These are phyloP conservation scores for Hura crepitans DNA, from an alignment of 441 rosid genomes.

Conservation along the genomic window DNA sequence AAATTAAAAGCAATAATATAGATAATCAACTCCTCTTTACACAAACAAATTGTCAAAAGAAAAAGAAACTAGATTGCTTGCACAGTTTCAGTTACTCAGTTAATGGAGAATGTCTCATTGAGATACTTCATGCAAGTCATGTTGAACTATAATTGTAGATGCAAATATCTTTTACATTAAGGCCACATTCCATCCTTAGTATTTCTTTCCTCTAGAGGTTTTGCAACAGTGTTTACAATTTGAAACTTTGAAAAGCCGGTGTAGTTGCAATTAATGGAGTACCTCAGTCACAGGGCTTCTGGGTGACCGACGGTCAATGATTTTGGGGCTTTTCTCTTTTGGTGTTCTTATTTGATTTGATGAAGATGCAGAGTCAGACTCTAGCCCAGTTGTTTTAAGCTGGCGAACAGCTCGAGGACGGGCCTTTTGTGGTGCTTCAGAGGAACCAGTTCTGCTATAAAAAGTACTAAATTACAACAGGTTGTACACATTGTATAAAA, in stretches of 20 bases:
- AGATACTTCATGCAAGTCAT: neutral
- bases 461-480: conserved; percentile 13
- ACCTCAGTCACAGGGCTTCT: conserved; percentile 70
- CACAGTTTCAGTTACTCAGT: too few relatives aligned
- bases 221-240: neutral
- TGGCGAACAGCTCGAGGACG: conserved; percentile 65
- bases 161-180: neutral
- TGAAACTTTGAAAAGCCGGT: conserved; percentile 3
- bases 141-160: conserved; percentile 3
- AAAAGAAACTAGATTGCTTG: neutral
- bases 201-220: neutral
- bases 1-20: neutral
- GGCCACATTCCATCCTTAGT: neutral
- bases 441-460: conserved; percentile 53
- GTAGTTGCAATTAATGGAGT: conserved; percentile 19
- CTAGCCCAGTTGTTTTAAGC: conserved; percentile 48
- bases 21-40: neutral
- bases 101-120: neutral
- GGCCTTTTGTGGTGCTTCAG: conserved; percentile 55
- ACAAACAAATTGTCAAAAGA: neutral
- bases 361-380: conserved; percentile 49
- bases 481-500: neutral
- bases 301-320: conserved; percentile 65
- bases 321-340: conserved; percentile 68
- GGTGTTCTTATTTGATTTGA: conserved; percentile 51